Conservation (phyloP, 208 protist genomes). For the Crithidia expoeki region DNA sequence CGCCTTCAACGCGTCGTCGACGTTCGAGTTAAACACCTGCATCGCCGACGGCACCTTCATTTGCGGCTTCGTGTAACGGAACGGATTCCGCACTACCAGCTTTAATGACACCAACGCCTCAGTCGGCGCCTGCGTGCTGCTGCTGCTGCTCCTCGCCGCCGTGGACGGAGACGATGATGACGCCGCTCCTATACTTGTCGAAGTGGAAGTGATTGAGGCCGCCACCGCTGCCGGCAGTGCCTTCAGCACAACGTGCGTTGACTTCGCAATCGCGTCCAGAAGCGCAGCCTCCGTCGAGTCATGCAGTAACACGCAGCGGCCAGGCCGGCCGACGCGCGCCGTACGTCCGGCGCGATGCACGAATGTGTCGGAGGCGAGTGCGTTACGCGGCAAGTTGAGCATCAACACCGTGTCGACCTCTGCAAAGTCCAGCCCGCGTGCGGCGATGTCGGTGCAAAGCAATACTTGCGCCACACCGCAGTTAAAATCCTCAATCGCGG, state of each 20-base stretch:
- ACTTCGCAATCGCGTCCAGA: constrained; percentile 66
- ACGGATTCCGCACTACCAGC: constrained; percentile 75
- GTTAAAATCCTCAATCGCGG: constrained; percentile 88
- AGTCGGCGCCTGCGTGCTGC: not conserved
- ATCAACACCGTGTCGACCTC: constrained; percentile 96
- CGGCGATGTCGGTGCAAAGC: constrained; percentile 95
- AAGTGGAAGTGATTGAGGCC: not conserved
- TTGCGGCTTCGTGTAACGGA: constrained; percentile 59
- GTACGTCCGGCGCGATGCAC: constrained; percentile 97
- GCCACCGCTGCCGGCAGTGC: constrained; percentile 31
- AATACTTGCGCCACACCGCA: constrained; percentile 72
- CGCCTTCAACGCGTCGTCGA: constrained; percentile 32
- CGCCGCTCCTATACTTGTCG: not conserved
- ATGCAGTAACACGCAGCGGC: constrained; percentile 91
- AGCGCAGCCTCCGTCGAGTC: constrained; percentile 45
- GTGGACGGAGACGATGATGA: not conserved
- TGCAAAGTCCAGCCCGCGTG: constrained; percentile 95
- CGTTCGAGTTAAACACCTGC: constrained; percentile 61
- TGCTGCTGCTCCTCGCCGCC: not conserved
- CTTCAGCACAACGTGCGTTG: constrained; percentile 71
- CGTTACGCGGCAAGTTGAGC: constrained; percentile 90
- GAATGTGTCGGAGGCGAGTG: constrained; percentile 92
- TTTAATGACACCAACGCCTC: constrained; percentile 29
- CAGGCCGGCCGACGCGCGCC: constrained; percentile 87
- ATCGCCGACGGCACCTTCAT: constrained; percentile 59